phyloP scores from a whole-genome alignment of 371 early-diverging fungal species.

The Mortierella sp. region DNA sequence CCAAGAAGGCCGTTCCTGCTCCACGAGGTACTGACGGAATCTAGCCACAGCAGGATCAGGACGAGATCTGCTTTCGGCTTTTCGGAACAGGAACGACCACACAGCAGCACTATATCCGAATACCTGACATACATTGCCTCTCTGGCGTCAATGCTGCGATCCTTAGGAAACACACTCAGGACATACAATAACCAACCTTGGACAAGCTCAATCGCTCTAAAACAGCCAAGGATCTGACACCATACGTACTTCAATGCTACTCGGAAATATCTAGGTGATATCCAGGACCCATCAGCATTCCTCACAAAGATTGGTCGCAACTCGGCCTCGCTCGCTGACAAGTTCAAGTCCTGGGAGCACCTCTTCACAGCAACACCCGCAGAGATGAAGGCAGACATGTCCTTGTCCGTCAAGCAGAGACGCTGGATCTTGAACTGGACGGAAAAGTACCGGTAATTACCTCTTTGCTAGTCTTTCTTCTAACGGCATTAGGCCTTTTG shows the following conservation, averaged over 20 bases:
- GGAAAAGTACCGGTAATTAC: slow-evolving; percentile 54
- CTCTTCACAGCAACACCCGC: slow-evolving; percentile 65
- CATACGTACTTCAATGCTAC: neutral
- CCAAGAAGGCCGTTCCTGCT: slow-evolving; percentile 47
- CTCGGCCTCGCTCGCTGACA: slow-evolving; percentile 61
- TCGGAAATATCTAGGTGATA: slow-evolving; percentile 33
- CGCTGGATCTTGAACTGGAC: slow-evolving; percentile 56
- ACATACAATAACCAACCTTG: neutral
- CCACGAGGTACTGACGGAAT: slow-evolving; percentile 38
- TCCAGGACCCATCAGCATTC: slow-evolving; percentile 61
- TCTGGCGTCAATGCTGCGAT: neutral
- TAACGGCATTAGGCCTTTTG: neutral
- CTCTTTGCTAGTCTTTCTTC: neutral
- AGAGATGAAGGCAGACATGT: slow-evolving; percentile 65
- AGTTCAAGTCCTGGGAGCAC: slow-evolving; percentile 73
- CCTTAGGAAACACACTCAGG: neutral
- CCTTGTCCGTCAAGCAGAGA: slow-evolving; percentile 63
- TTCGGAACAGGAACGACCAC: neutral
- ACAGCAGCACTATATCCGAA: neutral
- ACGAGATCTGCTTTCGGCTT: neutral
- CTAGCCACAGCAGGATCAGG: neutral
- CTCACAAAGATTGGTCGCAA: slow-evolving; percentile 69
- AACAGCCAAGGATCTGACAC: neutral
- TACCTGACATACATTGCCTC: neutral
- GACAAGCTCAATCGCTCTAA: neutral